phyloP scores from a whole-genome alignment of 352 stramenopile species.

The Pythium brachiatum region DNA sequence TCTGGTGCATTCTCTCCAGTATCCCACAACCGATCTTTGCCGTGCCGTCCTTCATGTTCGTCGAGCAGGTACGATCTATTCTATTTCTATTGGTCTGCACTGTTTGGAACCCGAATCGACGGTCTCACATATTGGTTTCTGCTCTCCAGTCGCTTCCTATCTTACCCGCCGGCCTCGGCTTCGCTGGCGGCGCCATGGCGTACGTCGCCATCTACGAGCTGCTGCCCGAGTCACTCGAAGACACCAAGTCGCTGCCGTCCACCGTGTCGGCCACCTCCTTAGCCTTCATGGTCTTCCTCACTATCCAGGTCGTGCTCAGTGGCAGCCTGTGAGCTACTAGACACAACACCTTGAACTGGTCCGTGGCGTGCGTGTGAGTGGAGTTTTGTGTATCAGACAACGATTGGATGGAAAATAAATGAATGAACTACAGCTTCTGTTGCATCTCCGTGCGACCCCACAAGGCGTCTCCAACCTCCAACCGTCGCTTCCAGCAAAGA shows the following conservation, averaged over 20 bases:
- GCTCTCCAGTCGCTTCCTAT: conserved; percentile 89
- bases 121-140: not conserved
- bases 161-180: conserved; percentile 94
- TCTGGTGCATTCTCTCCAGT: conserved; percentile 92
- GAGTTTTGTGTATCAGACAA: conserved; percentile 6
- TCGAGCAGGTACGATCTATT: conserved; percentile 42
- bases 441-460: not conserved
- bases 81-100: not conserved
- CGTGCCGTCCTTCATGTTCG: conserved; percentile 94
- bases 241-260: conserved; percentile 74
- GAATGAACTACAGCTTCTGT: not conserved
- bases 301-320: conserved; percentile 76
- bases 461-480: not conserved
- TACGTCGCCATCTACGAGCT: conserved; percentile 92
- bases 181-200: conserved; percentile 96
- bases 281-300: conserved; percentile 82
- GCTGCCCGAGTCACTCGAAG: conserved; percentile 77
- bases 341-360: not conserved
- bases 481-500: not conserved
- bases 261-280: conserved; percentile 67
- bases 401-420: conserved; percentile 6
- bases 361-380: conserved; percentile 24
- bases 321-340: conserved; percentile 31
- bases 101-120: not conserved
- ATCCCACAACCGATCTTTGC: conserved; percentile 96